Percentiles rank a stretch among this genome's conserved stretches.
These are phyloP conservation scores for Mycena latifolia DNA, from an alignment of 768 basidiomycete genomes.

Conservation along the genomic window DNA sequence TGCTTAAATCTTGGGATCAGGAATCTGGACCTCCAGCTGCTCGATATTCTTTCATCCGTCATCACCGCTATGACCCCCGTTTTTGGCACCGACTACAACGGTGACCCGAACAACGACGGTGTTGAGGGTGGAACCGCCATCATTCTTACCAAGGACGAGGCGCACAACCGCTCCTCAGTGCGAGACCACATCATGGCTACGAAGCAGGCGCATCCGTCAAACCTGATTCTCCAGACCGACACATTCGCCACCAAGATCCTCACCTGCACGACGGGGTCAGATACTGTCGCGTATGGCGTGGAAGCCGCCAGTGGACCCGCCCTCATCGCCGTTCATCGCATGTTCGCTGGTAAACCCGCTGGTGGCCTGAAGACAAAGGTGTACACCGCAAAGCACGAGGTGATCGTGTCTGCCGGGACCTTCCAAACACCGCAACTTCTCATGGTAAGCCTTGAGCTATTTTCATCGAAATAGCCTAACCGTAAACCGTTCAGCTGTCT, in stretches of 20 bases:
- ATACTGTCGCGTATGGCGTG: conserved; percentile 24
- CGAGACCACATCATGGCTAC: conserved; percentile 22
- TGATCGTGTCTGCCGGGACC: conserved; percentile 49
- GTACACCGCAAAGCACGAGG: conserved; percentile 48
- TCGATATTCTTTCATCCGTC: conserved; percentile 15
- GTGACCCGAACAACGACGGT: conserved; percentile 19
- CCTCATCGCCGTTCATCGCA: conserved; percentile 15
- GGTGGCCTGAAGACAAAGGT: conserved; percentile 7
- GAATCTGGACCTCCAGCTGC: conserved; percentile 26
- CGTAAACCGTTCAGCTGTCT: no score
- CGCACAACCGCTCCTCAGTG: conserved; percentile 27
- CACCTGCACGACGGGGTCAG: conserved; percentile 10
- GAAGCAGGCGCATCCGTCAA: conserved; percentile 3
- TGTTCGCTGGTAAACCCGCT: conserved; percentile 19
- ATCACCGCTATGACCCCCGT: conserved; percentile 21
- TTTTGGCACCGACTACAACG: conserved; percentile 23
- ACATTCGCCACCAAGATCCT: conserved; percentile 27
- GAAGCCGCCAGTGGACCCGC: conserved; percentile 17
- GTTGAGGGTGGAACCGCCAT: conserved; percentile 27
- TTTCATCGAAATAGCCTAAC: neutral
- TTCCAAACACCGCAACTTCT: conserved; percentile 34
- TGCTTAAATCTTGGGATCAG: no score
- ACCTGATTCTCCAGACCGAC: conserved; percentile 20
- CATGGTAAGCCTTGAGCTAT: conserved; percentile 22
- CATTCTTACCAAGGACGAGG: conserved; percentile 24